Conservation (phyloP, 495 filamentous ascomycete genomes). For the Cairneyella variabilis region DNA sequence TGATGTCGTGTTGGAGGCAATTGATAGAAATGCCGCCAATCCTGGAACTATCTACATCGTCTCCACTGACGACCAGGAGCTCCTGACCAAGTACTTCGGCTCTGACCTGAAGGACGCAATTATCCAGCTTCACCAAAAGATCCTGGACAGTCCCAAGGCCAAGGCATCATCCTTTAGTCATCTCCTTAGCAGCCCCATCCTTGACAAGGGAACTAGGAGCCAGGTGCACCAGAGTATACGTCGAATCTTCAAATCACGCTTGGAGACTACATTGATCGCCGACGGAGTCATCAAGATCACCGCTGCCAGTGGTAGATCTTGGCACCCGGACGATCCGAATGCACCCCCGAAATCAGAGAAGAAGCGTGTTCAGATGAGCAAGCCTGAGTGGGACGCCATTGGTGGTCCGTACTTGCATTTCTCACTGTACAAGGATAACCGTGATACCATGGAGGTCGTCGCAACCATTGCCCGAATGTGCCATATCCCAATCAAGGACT, state of each 20-base stretch:
- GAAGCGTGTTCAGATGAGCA: constrained; percentile 14
- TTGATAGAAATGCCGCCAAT: neutral
- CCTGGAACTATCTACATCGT: constrained; percentile 29
- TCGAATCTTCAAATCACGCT: constrained; percentile 59
- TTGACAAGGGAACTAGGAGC: constrained; percentile 58
- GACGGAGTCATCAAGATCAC: constrained; percentile 58
- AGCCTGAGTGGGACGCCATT: constrained; percentile 33
- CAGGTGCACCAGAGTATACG: constrained; percentile 62
- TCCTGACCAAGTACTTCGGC: constrained; percentile 45
- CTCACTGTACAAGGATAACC: constrained; percentile 95
- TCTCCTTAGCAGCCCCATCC: constrained; percentile 31
- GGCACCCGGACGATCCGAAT: constrained; percentile 19
- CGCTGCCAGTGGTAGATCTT: constrained; percentile 32
- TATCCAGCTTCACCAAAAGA: constrained; percentile 40
- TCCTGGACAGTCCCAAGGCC: constrained; percentile 36
- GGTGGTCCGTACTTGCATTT: constrained; percentile 87
- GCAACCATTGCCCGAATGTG: constrained; percentile 65
- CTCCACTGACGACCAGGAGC: constrained; percentile 43
- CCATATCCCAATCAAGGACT: constrained; percentile 61
- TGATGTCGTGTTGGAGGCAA: too few species aligned
- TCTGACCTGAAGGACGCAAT: constrained; percentile 37
- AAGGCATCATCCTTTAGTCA: constrained; percentile 20
- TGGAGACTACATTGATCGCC: constrained; percentile 59
- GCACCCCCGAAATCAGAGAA: constrained; percentile 16
- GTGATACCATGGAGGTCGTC: constrained; percentile 93